Percentiles rank a stretch among this genome's conserved stretches.
Conservation (phyloP, 371 early-diverging fungal species). For the Mucor saturninus region DNA sequence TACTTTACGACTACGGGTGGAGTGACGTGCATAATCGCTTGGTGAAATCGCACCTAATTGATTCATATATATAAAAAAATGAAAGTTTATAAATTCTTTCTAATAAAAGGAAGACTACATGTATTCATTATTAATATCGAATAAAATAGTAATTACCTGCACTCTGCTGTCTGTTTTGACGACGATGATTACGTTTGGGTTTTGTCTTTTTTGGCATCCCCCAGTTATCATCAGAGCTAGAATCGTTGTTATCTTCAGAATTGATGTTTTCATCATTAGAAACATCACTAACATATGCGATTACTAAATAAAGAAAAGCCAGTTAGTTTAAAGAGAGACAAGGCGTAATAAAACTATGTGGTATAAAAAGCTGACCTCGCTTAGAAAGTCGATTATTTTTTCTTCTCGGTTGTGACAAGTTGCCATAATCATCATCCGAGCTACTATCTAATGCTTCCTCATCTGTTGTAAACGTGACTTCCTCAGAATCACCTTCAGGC, state of each 20-base stretch:
- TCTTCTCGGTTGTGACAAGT: neutral
- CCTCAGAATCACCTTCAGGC: conserved; percentile 24
- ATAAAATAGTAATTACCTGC: neutral
- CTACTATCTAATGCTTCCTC: conserved; percentile 19
- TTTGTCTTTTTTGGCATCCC: conserved; percentile 13
- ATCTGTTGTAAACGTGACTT: conserved; percentile 27
- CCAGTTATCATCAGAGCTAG: conserved; percentile 24
- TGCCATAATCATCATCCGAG: conserved; percentile 30
- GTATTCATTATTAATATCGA: neutral
- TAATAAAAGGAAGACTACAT: neutral
- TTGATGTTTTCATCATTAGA: conserved; percentile 2
- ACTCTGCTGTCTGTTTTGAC: neutral
- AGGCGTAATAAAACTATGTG: neutral
- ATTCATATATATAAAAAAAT: neutral
- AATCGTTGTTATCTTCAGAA: neutral
- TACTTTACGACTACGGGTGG: conserved; percentile 50
- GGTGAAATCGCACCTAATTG: conserved; percentile 26
- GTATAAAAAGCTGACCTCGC: too few species aligned
- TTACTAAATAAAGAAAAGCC: neutral
- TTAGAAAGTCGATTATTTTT: neutral
- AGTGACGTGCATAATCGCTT: conserved; percentile 50
- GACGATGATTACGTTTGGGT: neutral
- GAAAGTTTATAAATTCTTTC: neutral
- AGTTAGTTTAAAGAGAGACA: neutral
- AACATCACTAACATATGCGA: neutral